These are phyloP conservation scores for Cryphonectria nitschkei DNA, from an alignment of 2,329 filamentous ascomycete species.

Conservation along the genomic window DNA sequence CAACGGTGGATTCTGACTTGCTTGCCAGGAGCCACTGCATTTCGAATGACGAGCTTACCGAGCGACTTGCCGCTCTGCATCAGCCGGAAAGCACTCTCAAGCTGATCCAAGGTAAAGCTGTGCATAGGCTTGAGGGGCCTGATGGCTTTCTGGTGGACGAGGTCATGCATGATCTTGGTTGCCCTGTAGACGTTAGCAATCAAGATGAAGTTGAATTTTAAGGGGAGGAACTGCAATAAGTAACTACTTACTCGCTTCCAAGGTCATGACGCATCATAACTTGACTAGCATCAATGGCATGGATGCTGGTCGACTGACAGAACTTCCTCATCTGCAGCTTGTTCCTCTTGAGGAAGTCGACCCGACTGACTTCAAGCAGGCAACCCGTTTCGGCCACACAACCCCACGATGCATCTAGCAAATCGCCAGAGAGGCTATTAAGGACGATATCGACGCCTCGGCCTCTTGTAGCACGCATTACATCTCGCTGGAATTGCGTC, in stretches of 20 bases:
- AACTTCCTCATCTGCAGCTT: conserved; percentile 11
- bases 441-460: conserved; percentile 37
- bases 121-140: conserved; percentile 2
- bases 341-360: conserved; percentile 15
- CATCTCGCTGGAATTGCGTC: conserved; percentile 37
- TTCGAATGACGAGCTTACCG: conserved; percentile 44
- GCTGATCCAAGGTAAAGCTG: conserved; percentile 5
- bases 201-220: neutral
- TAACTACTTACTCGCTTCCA: neutral
- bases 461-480: conserved; percentile 36
- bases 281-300: conserved; percentile 11
- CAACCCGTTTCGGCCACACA: conserved; percentile 20
- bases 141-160: neutral
- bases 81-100: conserved; percentile 36
- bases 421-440: conserved; percentile 12
- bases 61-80: conserved; percentile 46
- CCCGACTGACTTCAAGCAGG: conserved; percentile 26
- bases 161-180: neutral
- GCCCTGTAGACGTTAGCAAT: neutral
- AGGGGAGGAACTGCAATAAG: neutral
- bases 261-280: conserved; percentile 11
- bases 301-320: conserved; percentile 9
- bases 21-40: conserved; percentile 22
- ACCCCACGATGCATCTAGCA: conserved; percentile 19
- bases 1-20: neutral